Conservation (phyloP, 2,329 filamentous ascomycete species). For the Bipolaris gigantea region DNA sequence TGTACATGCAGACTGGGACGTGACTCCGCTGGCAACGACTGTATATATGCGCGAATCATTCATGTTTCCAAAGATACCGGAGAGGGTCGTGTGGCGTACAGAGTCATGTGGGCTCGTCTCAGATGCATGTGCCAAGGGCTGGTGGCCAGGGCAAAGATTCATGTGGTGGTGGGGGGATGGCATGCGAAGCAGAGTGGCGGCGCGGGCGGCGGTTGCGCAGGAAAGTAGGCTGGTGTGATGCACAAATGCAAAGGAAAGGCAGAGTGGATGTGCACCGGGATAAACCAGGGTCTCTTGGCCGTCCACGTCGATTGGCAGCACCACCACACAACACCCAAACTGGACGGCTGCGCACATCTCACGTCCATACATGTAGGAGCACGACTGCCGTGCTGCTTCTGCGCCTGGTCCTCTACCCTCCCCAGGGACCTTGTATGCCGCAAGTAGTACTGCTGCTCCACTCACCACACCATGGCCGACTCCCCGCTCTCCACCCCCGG, state of each 20-base stretch:
- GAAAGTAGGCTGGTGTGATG: conserved; percentile 13
- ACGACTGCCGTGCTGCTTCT: conserved; percentile 25
- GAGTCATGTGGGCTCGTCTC: not conserved
- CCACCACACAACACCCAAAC: conserved; percentile 12
- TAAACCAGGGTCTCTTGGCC: conserved; percentile 17
- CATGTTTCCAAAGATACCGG: not conserved
- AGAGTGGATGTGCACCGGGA: conserved; percentile 14
- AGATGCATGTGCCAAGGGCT: not conserved
- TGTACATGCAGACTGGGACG: not conserved
- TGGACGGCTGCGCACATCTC: conserved; percentile 22
- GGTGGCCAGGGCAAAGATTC: not conserved
- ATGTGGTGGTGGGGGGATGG: too few relatives aligned
- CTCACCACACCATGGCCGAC: conserved; percentile 38
- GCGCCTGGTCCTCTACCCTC: conserved; percentile 17
- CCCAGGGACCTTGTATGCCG: conserved; percentile 36
- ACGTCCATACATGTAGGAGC: conserved; percentile 26
- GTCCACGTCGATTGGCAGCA: conserved; percentile 16
- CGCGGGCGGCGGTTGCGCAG: conserved; percentile 17
- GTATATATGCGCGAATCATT: not conserved
- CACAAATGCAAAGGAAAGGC: conserved; percentile 1
- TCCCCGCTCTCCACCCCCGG: conserved; percentile 35
- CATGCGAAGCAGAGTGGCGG: conserved; percentile 10
- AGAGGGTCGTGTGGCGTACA: not conserved
- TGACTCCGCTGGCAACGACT: too few relatives aligned
- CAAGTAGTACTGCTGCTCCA: conserved; percentile 24